Evolutionary conservation across 2,329 filamentous ascomycete genomes (phyloP), one percentile per base, ranked within the genome.

Genomic region (Cercospora janseana): DNA sequence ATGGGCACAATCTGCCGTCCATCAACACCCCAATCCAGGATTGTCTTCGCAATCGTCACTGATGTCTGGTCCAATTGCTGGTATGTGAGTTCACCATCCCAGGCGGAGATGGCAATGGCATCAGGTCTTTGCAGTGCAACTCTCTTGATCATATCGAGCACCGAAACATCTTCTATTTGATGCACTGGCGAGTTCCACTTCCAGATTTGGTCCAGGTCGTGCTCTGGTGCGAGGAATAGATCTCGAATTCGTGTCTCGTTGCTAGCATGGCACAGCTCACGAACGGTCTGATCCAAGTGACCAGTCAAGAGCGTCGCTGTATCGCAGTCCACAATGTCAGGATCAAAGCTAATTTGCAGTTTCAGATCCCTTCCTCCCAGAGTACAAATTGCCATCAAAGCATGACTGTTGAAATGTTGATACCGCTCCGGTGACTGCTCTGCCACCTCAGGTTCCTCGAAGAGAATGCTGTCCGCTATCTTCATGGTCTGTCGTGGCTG

Each of bases 401-500:
- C 47, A 20, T 54, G 44, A 13, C 47, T 50, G 48, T 41, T 55
- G 52, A 50, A 55, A 4, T 26, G 27, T 10, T 37, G 24, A 7
- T 49, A 41, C 3, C 37, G 34, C n/a, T 18, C 28, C 20, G 26
- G 12, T n/a, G 37, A 41, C 28, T 49, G 35, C 5, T 49, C 10
- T 3, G 31, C 8, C 23, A 18, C 18, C 10, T 23, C 21, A 4
- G 21, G 27, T 12, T 20, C 20, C 3, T 16, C 27, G 37, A 49
- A 49, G n/a, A 28, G 24, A 24, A 20, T 20, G 13, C 27, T 49
- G 18, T 49, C 46, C 4, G 46, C 35, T 28, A 49, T 21, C 2
- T 32, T 16, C 46, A 49, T 49, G n/a, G 7, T 34, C 10, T 43
- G 37, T 24, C 18, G 23, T 12, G 63, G 62, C 46, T 82, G 79